These are phyloP conservation scores for Penicillium coffeae DNA, from an alignment of 495 filamentous ascomycete genomes.

Conservation along the genomic window DNA sequence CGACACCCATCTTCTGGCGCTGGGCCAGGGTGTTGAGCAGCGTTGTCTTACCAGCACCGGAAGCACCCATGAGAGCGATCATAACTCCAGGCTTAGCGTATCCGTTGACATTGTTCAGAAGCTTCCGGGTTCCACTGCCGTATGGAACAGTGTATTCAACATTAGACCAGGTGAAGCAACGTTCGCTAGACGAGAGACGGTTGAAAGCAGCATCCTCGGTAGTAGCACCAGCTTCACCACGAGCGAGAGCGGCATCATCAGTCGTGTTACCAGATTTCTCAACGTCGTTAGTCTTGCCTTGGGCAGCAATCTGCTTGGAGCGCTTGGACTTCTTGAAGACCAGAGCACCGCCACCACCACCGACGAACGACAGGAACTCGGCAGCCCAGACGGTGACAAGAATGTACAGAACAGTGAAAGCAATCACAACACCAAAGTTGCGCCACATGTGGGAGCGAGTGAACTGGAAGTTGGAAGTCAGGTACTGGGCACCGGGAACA, in stretches of 20 bases:
- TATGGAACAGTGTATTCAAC: conserved; percentile 72
- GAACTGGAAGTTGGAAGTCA: conserved; percentile 55
- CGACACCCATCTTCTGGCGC: conserved; percentile 66
- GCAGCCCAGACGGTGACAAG: conserved; percentile 60
- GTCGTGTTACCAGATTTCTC: conserved; percentile 36
- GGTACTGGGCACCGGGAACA: conserved; percentile 58
- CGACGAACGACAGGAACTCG: conserved; percentile 50
- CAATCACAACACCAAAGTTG: conserved; percentile 73
- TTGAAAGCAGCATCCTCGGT: conserved; percentile 43
- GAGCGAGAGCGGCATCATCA: conserved; percentile 41
- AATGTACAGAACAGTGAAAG: conserved; percentile 66
- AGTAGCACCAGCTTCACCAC: conserved; percentile 39
- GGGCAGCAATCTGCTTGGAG: conserved; percentile 48
- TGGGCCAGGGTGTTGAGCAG: conserved; percentile 73
- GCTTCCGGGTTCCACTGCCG: conserved; percentile 61
- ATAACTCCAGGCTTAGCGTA: conserved; percentile 78
- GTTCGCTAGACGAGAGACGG: conserved; percentile 56
- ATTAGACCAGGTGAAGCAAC: conserved; percentile 72
- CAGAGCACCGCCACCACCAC: conserved; percentile 55
- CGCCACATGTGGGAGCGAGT: conserved; percentile 67
- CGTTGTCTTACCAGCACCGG: conserved; percentile 80
- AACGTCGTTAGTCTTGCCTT: conserved; percentile 41
- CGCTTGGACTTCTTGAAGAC: conserved; percentile 66
- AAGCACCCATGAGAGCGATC: conserved; percentile 80
- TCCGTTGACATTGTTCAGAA: conserved; percentile 69